Conservation (phyloP, 768 basidiomycete species). For the Pleurotus djamor region DNA sequence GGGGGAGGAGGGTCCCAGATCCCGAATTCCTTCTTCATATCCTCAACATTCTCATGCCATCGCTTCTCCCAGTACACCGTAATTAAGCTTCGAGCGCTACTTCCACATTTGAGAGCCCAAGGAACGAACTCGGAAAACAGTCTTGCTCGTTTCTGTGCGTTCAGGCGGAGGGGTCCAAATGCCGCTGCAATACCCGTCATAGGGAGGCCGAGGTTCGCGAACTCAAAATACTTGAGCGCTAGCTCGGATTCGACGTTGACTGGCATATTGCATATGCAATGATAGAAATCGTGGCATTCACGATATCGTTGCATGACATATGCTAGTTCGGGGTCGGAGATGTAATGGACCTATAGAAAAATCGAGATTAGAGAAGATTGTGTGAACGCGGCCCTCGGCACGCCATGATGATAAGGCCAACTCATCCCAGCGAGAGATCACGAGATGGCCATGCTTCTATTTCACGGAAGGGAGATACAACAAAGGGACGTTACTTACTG, state of each 20-base stretch:
- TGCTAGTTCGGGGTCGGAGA: constrained; percentile 92
- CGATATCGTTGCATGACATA: constrained; percentile 98
- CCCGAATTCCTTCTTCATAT: constrained; percentile 83
- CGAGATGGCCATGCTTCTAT: not conserved
- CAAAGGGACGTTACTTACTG: constrained; percentile 43
- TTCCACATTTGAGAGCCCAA: constrained; percentile 89
- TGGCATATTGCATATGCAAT: constrained; percentile 85
- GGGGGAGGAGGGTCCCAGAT: constrained; percentile 81
- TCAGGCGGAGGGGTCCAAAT: constrained; percentile 79
- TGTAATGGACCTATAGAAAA: constrained; percentile 78
- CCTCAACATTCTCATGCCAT: constrained; percentile 82
- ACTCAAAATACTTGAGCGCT: constrained; percentile 93
- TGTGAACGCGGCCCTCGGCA: not conserved
- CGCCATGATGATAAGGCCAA: not conserved
- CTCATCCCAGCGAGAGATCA: not conserved
- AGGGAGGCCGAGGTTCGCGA: constrained; percentile 88
- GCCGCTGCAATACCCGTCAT: constrained; percentile 79
- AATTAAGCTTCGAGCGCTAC: constrained; percentile 71
- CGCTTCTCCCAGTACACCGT: constrained; percentile 96
- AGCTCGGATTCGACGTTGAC: constrained; percentile 91
- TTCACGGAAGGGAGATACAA: not conserved
- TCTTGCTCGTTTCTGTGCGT: constrained; percentile 44
- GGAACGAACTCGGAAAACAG: constrained; percentile 84
- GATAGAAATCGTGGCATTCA: constrained; percentile 98
- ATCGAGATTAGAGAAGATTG: constrained; percentile 3